Base-by-base conservation (phyloP, 2,329 filamentous ascomycete species). In the Trichoderma sp. region DNA sequence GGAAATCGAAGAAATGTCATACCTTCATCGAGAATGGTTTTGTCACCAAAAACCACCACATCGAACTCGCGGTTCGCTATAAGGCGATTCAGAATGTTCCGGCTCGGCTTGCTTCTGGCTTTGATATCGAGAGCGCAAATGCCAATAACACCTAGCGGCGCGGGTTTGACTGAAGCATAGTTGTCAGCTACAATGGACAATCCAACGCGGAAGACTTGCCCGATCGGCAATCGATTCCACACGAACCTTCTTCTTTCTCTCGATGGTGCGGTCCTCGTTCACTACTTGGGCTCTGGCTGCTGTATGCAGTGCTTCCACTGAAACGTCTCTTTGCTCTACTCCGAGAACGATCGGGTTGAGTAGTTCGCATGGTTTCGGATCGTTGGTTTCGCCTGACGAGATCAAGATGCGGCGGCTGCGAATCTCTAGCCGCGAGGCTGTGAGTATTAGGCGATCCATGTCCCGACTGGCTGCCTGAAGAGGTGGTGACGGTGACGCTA, bases 21-120 rank as follows among this genome's bases (percentile, higher is more conserved):
- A 91, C 90, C 90, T 89, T 99, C 97, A 81, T 99, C 97, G 45
- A 99, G 88, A 79, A 99, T 99, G 60, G 98, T 96, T 85, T 99
- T 99, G 86, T 99, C 97, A 65, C 97, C 97, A 86, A 99, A 99
- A 14, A 99, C 96, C 77, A 97, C 93, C 29, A 98, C 95, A 81
- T 99, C 96, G 81, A 99, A 98, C 80, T 98, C 96, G 67, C 93
- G 91, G 78, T 97, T 95, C 41, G 94, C 91, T 78, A 98, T 96
- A 24, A 99, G 88, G 68, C 95, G 91, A 81, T 97, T 98, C 76
- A 99, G 86, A 79, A 99, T 99, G 81, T 98, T 98, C 79, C 97
- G 91, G 82, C 96, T 98, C 1, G 97, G 97, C 84, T 98, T 98
- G 88, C 95, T 98, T 81, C 97, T 91, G 45, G 97, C 97, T 86